Percentiles rank a stretch among this genome's conserved stretches.
These are phyloP conservation scores for Dendrocalamus sinicus DNA, from an alignment of 176 grass and related monocot species.

Conservation along the genomic window DNA sequence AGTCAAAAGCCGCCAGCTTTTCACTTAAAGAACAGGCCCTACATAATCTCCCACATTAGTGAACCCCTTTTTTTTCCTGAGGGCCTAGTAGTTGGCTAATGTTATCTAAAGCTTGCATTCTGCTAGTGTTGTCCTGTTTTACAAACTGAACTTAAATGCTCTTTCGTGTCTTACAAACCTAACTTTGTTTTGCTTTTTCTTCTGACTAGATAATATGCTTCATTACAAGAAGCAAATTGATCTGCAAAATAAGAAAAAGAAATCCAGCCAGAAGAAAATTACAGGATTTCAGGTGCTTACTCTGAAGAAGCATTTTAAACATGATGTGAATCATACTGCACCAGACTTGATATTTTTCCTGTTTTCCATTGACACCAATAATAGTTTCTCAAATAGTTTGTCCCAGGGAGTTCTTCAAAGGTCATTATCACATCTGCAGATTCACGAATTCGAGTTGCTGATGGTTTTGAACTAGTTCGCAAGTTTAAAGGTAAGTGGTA, in stretches of 20 bases:
- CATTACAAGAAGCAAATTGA: slow-evolving; percentile 74
- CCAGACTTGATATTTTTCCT: slow-evolving; percentile 31
- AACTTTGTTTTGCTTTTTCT: slow-evolving; percentile 29
- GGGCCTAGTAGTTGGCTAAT: slow-evolving; percentile 12
- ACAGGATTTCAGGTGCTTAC: slow-evolving; percentile 92
- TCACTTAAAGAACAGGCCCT: no score
- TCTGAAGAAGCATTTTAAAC: slow-evolving; percentile 37
- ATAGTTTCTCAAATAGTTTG: slow-evolving; percentile 74
- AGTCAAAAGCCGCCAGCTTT: no score
- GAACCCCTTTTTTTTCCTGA: background rate
- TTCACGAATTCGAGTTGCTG: slow-evolving; percentile 82
- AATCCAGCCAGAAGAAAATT: slow-evolving; percentile 91
- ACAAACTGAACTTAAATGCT: slow-evolving; percentile 18
- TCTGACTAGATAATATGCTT: slow-evolving; percentile 83
- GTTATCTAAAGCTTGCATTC: slow-evolving; percentile 16
- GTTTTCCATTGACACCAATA: slow-evolving; percentile 42
- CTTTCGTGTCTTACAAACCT: slow-evolving; percentile 7
- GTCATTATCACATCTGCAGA: slow-evolving; percentile 95
- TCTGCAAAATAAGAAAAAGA: slow-evolving; percentile 85
- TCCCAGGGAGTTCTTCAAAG: slow-evolving; percentile 85
- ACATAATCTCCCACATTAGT: background rate
- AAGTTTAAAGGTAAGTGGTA: slow-evolving; percentile 83
- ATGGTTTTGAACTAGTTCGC: slow-evolving; percentile 72
- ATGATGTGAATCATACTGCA: slow-evolving; percentile 39
- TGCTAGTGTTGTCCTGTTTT: slow-evolving; percentile 1